Conservation (phyloP, 441 rosid species). For the Adansonia grandidieri region DNA sequence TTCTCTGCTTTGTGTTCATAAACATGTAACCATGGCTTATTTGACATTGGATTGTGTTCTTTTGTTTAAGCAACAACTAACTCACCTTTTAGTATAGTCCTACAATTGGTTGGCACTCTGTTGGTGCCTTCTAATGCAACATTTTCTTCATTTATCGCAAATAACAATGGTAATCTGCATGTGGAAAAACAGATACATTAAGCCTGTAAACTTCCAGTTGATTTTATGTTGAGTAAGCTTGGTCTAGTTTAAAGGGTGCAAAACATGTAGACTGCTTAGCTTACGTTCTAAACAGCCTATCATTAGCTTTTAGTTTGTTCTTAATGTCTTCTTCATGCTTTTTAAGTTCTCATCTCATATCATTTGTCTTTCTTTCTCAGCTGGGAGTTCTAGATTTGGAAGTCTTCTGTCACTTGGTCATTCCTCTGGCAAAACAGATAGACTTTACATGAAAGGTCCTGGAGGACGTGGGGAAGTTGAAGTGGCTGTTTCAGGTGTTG, state of each 20-base stretch:
- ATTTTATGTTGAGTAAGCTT: not conserved
- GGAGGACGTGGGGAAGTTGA: slow-evolving; percentile 99
- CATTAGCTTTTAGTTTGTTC: not conserved
- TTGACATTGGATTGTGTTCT: not conserved
- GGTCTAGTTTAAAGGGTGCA: not conserved
- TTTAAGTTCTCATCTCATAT: slow-evolving; percentile 10
- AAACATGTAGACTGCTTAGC: not conserved
- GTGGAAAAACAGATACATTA: not conserved
- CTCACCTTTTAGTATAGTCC: not conserved
- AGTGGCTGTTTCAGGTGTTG: slow-evolving; percentile 94
- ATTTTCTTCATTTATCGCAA: slow-evolving; percentile 2
- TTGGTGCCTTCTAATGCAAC: not conserved
- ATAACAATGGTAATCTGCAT: not conserved
- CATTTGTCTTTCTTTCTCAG: slow-evolving; percentile 44
- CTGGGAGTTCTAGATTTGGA: slow-evolving; percentile 84
- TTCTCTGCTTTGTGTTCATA: not conserved
- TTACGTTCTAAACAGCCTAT: not conserved
- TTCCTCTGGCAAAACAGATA: slow-evolving; percentile 80
- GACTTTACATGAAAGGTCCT: slow-evolving; percentile 93
- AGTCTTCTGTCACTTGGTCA: slow-evolving; percentile 78
- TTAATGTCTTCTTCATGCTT: slow-evolving; percentile 18
- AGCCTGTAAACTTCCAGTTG: slow-evolving; percentile 16
- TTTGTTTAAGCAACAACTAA: not conserved
- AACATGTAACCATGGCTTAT: not conserved
- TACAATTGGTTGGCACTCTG: not conserved